phyloP scores from a whole-genome alignment of 345 rosid genomes.

The Syzygium grande region DNA sequence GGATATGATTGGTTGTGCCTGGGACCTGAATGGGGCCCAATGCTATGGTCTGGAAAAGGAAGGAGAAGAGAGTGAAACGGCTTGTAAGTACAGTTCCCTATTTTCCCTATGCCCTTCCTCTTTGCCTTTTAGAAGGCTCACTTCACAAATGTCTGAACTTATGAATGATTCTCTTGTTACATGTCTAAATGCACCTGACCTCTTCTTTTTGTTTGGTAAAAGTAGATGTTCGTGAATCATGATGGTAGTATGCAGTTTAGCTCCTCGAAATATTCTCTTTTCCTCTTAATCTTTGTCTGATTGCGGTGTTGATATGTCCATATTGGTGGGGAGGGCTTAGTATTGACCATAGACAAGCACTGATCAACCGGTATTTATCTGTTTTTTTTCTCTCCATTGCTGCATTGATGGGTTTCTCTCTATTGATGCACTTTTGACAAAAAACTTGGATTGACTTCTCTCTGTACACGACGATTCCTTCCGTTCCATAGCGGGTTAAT shows the following conservation, averaged over 20 bases:
- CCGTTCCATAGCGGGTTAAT: neutral
- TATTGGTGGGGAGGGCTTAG: neutral
- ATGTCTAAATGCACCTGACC: neutral
- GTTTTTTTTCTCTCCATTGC: neutral
- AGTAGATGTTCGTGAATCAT: neutral
- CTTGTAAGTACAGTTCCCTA: neutral
- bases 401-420: neutral
- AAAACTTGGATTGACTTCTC: neutral
- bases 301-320: neutral
- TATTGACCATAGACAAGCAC: neutral
- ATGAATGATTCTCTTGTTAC: neutral
- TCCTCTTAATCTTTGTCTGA: neutral
- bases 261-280: neutral
- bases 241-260: neutral
- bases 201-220: neutral
- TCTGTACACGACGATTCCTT: neutral
- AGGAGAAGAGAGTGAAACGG: neutral
- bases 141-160: neutral
- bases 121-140: neutral
- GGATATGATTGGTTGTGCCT: slow-evolving; percentile 4
- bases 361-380: neutral
- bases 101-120: neutral
- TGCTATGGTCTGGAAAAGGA: neutral
- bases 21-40: neutral
- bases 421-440: neutral